phyloP scores from a whole-genome alignment of 257 asterid species.

The Ilex asprella region DNA sequence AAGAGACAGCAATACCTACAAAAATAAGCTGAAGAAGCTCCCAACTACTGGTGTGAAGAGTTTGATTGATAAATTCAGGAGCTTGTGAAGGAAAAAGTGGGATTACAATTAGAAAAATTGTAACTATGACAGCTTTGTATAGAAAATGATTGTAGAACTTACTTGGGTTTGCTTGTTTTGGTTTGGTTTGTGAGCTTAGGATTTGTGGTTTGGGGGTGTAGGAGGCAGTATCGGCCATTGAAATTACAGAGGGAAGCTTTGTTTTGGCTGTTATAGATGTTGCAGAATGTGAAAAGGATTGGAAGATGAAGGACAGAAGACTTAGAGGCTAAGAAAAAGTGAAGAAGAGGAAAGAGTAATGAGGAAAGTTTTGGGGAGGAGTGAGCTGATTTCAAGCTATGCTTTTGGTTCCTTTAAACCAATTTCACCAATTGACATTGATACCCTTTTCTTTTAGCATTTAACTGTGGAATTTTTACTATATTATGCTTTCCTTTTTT shows the following conservation, averaged over 20 bases:
- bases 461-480: background rate
- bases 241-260: conserved; percentile 15
- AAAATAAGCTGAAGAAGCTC: conserved; percentile 83
- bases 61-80: conserved; percentile 64
- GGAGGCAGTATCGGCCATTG: conserved; percentile 53
- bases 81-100: conserved; percentile 63
- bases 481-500: background rate
- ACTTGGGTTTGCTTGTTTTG: conserved; percentile 35
- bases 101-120: conserved; percentile 45
- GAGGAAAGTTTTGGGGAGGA: conserved; percentile 47
- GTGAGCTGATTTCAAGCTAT: conserved; percentile 41
- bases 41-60: conserved; percentile 61
- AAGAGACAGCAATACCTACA: conserved; percentile 93
- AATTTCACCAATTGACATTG: conserved; percentile 25
- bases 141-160: conserved; percentile 42
- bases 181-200: conserved; percentile 10
- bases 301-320: conserved; percentile 30
- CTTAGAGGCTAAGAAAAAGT: conserved; percentile 51
- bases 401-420: conserved; percentile 27
- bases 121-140: conserved; percentile 48
- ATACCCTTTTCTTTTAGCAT: conserved; percentile 22
- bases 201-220: conserved; percentile 26
- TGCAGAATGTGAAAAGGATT: conserved; percentile 19
- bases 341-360: conserved; percentile 28
- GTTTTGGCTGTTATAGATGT: conserved; percentile 13